phyloP scores from a whole-genome alignment of 2,329 filamentous ascomycete species.

The Coniochaeta hoffmannii region DNA sequence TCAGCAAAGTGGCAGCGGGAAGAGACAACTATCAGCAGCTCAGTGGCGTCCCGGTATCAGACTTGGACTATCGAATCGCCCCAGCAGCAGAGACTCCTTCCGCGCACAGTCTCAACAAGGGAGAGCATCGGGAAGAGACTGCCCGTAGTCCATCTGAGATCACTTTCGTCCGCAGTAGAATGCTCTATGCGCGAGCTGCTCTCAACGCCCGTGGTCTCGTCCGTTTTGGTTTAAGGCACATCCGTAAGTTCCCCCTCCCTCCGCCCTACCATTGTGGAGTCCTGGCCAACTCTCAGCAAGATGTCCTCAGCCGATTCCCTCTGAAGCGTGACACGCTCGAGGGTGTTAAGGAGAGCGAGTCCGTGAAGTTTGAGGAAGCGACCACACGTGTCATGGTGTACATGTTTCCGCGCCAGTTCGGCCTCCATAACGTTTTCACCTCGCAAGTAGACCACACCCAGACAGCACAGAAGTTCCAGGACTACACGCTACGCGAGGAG shows the following conservation, averaged over 20 bases:
- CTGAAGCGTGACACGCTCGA: slow-evolving; percentile 16
- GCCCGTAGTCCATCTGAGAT: slow-evolving; percentile 48
- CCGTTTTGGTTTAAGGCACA: slow-evolving; percentile 69
- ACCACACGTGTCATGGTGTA: slow-evolving; percentile 78
- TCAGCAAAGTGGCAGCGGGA: slow-evolving; percentile 51
- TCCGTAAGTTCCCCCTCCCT: slow-evolving; percentile 53
- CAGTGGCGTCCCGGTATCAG: slow-evolving; percentile 48
- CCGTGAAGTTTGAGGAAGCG: slow-evolving; percentile 33
- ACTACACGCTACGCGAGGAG: slow-evolving; percentile 78
- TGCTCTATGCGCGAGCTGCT: slow-evolving; percentile 74
- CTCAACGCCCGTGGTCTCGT: slow-evolving; percentile 62
- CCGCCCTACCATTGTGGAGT: background rate
- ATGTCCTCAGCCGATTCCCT: slow-evolving; percentile 70
- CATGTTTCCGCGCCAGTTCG: slow-evolving; percentile 87
- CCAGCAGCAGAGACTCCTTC: slow-evolving; percentile 9
- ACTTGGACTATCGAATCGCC: slow-evolving; percentile 16
- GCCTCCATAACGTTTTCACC: slow-evolving; percentile 86
- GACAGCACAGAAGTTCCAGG: slow-evolving; percentile 68
- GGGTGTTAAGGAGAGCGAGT: background rate
- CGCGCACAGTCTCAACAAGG: background rate
- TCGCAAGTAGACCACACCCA: slow-evolving; percentile 56
- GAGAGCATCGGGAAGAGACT: slow-evolving; percentile 1
- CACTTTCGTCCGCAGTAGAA: slow-evolving; percentile 69
- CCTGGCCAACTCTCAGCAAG: slow-evolving; percentile 34
- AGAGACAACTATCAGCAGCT: slow-evolving; percentile 68